phyloP scores from a whole-genome alignment of 176 grass and related monocot genomes.

The Oryza glumipatula region DNA sequence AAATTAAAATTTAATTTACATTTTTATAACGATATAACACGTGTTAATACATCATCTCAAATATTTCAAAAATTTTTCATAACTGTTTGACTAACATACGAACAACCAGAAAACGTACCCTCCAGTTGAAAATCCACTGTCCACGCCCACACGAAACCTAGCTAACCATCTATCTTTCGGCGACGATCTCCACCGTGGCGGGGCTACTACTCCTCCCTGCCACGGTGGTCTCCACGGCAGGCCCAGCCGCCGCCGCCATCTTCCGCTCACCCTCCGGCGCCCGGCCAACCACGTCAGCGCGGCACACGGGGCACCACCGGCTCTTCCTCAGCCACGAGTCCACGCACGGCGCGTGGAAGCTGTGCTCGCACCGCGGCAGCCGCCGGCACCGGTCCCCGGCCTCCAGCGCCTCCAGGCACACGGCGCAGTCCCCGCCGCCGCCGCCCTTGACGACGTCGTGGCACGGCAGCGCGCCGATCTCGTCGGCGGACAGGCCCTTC shows the following conservation, averaged over 20 bases:
- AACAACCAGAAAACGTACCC: too few relatives aligned
- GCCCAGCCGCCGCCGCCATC: background rate
- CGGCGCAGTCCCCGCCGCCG: conserved; percentile 39
- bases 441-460: conserved; percentile 16
- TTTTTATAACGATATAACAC: too few relatives aligned
- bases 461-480: conserved; percentile 54
- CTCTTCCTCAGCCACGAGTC: conserved; percentile 72
- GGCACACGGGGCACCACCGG: conserved; percentile 61
- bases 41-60: too few relatives aligned
- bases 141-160: too few relatives aligned
- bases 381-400: conserved; percentile 54
- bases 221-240: background rate
- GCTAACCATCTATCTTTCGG: conserved; percentile 9
- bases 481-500: conserved; percentile 41
- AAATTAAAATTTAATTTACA: too few relatives aligned
- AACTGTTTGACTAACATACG: too few relatives aligned
- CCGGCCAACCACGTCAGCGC: conserved; percentile 31
- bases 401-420: conserved; percentile 64
- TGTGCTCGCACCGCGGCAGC: conserved; percentile 63
- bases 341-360: conserved; percentile 71
- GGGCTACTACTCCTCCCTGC: conserved; percentile 9
- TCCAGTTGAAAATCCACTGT: too few relatives aligned
- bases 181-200: background rate
- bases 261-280: background rate
- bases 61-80: too few relatives aligned